Evolutionary conservation across 2,329 filamentous ascomycete species (phyloP), one percentile per base, ranked within the genome.

Genomic region (Trichoderma breve): DNA sequence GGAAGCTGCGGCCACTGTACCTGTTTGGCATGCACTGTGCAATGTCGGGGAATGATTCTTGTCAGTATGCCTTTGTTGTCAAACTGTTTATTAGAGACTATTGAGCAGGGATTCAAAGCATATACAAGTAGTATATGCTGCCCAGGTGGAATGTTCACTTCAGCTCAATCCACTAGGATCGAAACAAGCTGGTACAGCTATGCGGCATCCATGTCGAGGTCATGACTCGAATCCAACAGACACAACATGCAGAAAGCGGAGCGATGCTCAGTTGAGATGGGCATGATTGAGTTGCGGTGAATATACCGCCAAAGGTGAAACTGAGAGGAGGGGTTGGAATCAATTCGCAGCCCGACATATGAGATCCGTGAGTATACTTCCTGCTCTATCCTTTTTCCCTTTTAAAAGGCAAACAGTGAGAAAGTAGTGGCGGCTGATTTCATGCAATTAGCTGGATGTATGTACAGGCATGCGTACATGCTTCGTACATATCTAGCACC

Each of bases 251-350:
- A 43, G 51, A 60, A 43, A 60, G 55, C 34, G 65, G 53, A 60
- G 26, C 65, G 39, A 34, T 61, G 36, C n/a, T 32, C 18, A 34
- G 34, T 36, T 51, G 66, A 34, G 55, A 47, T 32, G 55, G 34
- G 28, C 51, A 32, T 47, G 14, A 30, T 30, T 60, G 65, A 60
- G 34, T 60, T 68, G 65, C 65, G 65, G 65, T 68, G 65, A 60
- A 68, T 68, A 28, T 47, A 30, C 32, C 53, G 21, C 53, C 65
- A 58, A 32, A 26, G 14, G 32, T 26, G 24, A 60, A 60, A 24
- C 24, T 5, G 24, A 47, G 26, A 58, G 26, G 34, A 43, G 24
- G 53, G 64, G 63, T 32, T 32, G 34, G 18, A 15, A 60, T 43
- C 28, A 24, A 11, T 57, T 26, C 12, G 36, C 36, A n/a, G n/a